phyloP scores from a whole-genome alignment of 2,329 filamentous ascomycete genomes.

The Setomelanomma holmii region DNA sequence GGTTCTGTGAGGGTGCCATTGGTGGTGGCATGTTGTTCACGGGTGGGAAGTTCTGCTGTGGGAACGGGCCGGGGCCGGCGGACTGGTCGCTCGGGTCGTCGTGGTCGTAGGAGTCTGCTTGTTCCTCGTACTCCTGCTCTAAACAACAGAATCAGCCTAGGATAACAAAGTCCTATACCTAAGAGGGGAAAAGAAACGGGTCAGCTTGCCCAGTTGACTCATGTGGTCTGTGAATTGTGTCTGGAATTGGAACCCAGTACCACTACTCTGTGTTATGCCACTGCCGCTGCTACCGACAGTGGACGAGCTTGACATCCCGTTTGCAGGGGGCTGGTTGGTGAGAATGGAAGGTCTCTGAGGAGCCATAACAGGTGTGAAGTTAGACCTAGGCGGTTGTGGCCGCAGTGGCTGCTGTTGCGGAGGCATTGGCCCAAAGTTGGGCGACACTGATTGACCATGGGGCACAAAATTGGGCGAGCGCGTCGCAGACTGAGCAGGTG shows the following conservation, averaged over 20 bases:
- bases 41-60: constrained; percentile 61
- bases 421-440: constrained; percentile 63
- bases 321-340: constrained; percentile 45
- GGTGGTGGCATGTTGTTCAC: constrained; percentile 49
- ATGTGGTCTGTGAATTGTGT: constrained; percentile 93
- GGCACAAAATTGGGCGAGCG: constrained; percentile 69
- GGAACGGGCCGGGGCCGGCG: constrained; percentile 72
- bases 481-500: constrained; percentile 64
- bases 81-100: constrained; percentile 71
- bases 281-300: constrained; percentile 46
- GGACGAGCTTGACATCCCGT: constrained; percentile 46
- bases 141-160: constrained; percentile 71
- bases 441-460: constrained; percentile 66
- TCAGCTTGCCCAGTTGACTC: constrained; percentile 89
- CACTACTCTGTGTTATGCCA: constrained; percentile 46
- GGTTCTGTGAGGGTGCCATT: constrained; percentile 47
- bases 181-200: constrained; percentile 58
- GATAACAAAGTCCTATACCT: constrained; percentile 68
- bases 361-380: constrained; percentile 53
- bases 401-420: constrained; percentile 53
- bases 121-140: constrained; percentile 98
- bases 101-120: constrained; percentile 87
- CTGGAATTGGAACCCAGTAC: constrained; percentile 71
- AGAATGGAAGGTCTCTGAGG: constrained; percentile 48
- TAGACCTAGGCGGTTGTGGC: constrained; percentile 57